Base-by-base conservation (phyloP, 768 basidiomycete species). In the Calocera viscosa region DNA sequence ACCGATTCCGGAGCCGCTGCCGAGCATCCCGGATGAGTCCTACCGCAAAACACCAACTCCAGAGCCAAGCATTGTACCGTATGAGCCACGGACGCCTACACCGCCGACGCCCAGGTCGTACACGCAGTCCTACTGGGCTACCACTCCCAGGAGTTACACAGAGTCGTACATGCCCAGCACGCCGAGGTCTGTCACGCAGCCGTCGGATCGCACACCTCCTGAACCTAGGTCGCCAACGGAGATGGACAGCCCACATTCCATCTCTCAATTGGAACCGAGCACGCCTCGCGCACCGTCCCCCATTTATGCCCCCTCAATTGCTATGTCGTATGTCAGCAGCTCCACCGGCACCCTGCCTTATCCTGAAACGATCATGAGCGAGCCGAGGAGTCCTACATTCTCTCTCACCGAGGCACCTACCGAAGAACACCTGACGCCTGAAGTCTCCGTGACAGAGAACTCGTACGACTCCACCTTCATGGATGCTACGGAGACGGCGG, bases 381-480 rank as follows among this genome's bases (percentile, higher is more conserved):
- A 26, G 5, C 26, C 26, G 2, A 60, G 30, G 19, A 60, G 53
- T 19, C 53, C 24, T 10, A 28, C 26, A 2, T 28, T 60, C 53
- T 60, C 53, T 11, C 30, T 60, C 26, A 60, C 53, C 3, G 53
- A 60, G 19, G 53, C 14, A 19, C 26, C 53, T 2, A 60, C 53
- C 5, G 53, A 60, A 19, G 53, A 60, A 3, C 14, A 60, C 14
- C 53, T 60, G 26, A 60, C 53, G 14, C 26, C 53, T 2, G 53
- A 60, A 11, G 22, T 60, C 26, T 60, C 80, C 1, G 85, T 85
- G 71, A 86, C 85, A 0, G 84, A 89, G 65, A 72, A 79, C 11
- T 87, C 90, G 0, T 91, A 87, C 69, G 89, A 91, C 24, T 90
- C 90, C 0, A 88, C 88, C 0, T 77, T 88, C n/a, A 77, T 92